A percentile compares a stretch with the other conserved stretches of the same genome.
Conservation (phyloP, 305 asterid genomes). For the Ruellia speciosa region DNA sequence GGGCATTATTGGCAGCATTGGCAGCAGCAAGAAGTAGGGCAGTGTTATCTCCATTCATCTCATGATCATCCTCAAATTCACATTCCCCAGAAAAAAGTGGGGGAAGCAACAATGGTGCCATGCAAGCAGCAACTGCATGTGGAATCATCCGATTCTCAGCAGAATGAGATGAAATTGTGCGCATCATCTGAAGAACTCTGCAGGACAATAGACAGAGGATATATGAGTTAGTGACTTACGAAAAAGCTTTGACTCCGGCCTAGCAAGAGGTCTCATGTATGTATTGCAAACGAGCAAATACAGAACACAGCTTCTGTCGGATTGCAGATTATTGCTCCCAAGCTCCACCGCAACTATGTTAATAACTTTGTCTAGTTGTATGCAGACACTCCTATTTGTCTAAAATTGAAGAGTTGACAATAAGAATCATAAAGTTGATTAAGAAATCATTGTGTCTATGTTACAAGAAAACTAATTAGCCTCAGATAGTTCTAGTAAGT, state of each 20-base stretch:
- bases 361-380: no score
- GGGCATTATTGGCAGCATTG: slow-evolving; percentile 95
- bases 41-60: slow-evolving; percentile 70
- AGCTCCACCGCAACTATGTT: background rate
- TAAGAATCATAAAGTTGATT: no score
- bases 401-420: no score
- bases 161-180: slow-evolving; percentile 64
- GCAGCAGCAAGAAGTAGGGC: slow-evolving; percentile 99
- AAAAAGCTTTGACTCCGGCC: no score
- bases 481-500: no score
- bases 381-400: no score
- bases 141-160: slow-evolving; percentile 90
- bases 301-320: slow-evolving; percentile 15
- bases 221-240: no score
- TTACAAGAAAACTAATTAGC: no score
- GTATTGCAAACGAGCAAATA: background rate
- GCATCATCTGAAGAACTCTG: slow-evolving; percentile 94
- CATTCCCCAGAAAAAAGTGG: slow-evolving; percentile 99
- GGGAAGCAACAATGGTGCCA: slow-evolving; percentile 98
- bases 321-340: slow-evolving; percentile 7
- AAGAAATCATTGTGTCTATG: no score
- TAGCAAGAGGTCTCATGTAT: no score
- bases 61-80: slow-evolving; percentile 86
- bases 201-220: slow-evolving; percentile 21
- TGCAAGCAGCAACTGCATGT: slow-evolving; percentile 98